A percentile compares a stretch with the other conserved stretches of the same genome.
These are phyloP conservation scores for Platanthera zijinensis DNA, from an alignment of 106 monocot species.

Conservation along the genomic window DNA sequence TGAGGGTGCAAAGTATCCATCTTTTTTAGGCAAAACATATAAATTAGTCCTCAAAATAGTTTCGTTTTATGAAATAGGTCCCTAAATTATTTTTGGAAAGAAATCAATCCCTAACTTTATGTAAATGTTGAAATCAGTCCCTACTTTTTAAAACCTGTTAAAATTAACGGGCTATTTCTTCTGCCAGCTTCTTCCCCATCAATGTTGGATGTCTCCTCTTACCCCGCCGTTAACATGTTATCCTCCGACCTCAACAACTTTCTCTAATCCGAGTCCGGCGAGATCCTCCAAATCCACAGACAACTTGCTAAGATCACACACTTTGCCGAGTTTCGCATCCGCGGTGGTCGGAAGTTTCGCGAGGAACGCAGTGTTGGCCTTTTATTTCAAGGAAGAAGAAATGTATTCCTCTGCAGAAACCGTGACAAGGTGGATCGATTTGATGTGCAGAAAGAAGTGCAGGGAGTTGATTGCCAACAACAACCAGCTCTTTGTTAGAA, in stretches of 20 bases:
- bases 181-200: too few relatives aligned
- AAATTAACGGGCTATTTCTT: too few relatives aligned
- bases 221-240: slow-evolving; percentile 37
- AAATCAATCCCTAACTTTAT: too few relatives aligned
- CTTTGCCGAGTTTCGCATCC: slow-evolving; percentile 58
- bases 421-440: slow-evolving; percentile 33
- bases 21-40: too few relatives aligned
- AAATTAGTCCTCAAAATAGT: too few relatives aligned
- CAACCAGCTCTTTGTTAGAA: slow-evolving; percentile 52
- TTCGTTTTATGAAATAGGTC: too few relatives aligned
- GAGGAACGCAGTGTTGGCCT: slow-evolving; percentile 36
- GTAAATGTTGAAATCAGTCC: too few relatives aligned
- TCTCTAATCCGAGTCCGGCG: slow-evolving; percentile 58
- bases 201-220: slow-evolving; percentile 10
- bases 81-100: too few relatives aligned
- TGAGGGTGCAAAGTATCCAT: too few relatives aligned
- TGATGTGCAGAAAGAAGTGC: slow-evolving; percentile 29
- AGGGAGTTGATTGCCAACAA: slow-evolving; percentile 40
- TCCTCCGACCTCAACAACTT: slow-evolving; percentile 56
- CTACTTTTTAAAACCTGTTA: too few relatives aligned
- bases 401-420: neutral
- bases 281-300: slow-evolving; percentile 41
- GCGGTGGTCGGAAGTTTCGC: slow-evolving; percentile 59
- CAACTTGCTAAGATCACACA: slow-evolving; percentile 53
- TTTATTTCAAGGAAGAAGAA: slow-evolving; percentile 13